Evolutionary conservation across 805 yeast genomes (phyloP).

Genomic region (Candida awuae): DNA sequence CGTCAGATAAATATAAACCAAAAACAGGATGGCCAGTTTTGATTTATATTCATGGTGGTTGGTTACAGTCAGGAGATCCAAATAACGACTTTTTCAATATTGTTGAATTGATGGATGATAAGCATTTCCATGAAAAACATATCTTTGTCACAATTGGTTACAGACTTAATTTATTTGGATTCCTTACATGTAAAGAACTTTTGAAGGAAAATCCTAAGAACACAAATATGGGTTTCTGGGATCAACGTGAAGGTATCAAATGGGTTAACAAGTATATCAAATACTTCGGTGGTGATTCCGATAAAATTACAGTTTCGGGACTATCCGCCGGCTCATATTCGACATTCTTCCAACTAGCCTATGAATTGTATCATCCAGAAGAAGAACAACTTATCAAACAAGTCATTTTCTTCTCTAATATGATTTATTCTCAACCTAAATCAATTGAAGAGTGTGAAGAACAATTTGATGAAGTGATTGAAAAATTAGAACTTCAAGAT

Average conservation of each 20-base stretch:
- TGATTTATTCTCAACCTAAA: conserved; percentile 33
- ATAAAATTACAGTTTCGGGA: conserved; percentile 36
- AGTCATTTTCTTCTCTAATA: conserved; percentile 29
- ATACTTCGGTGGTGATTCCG: conserved; percentile 40
- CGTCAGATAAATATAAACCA: conserved; percentile 25
- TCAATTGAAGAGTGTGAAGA: conserved; percentile 27
- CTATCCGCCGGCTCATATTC: conserved; percentile 40
- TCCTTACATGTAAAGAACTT: conserved; percentile 32
- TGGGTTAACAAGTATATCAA: conserved; percentile 38
- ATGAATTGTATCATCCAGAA: conserved; percentile 36
- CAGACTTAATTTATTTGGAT: conserved; percentile 34
- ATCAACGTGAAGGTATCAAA: conserved; percentile 37
- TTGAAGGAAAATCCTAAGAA: conserved; percentile 25
- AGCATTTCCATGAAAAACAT: conserved; percentile 25
- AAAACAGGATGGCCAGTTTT: conserved; percentile 35
- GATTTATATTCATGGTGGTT: conserved; percentile 37
- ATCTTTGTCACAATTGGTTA: conserved; percentile 33
- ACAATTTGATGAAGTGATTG: conserved; percentile 31
- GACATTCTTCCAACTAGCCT: conserved; percentile 34
- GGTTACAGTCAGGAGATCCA: conserved; percentile 31
- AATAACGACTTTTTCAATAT: conserved; percentile 19
- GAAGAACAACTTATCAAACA: conserved; percentile 32
- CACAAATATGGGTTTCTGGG: conserved; percentile 36
- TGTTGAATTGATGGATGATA: conserved; percentile 19
- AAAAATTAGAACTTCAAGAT: conserved; percentile 15